phyloP scores from a whole-genome alignment of 352 stramenopile species.

The Phytophthora idaei region DNA sequence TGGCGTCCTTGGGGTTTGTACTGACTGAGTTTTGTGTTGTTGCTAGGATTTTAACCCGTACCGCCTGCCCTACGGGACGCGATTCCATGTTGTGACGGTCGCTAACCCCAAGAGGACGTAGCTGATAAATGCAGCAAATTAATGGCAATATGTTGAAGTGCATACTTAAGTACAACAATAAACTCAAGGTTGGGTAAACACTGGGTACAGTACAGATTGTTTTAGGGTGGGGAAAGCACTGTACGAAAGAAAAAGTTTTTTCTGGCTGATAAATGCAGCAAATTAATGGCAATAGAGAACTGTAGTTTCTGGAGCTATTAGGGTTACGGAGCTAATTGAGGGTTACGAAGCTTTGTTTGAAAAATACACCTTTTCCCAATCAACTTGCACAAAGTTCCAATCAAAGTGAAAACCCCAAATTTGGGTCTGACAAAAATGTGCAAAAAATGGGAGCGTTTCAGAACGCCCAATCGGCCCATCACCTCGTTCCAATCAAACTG shows the following conservation, averaged over 20 bases:
- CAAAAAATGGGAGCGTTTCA: neutral
- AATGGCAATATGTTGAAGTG: conserved; percentile 9
- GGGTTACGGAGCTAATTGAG: no score
- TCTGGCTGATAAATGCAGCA: conserved; percentile 18
- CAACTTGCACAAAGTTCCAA: neutral
- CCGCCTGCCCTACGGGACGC: conserved; percentile 71
- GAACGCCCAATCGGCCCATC: neutral
- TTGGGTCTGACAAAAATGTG: neutral
- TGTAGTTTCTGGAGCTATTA: no score
- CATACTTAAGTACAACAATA: neutral
- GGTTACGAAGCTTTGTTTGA: neutral
- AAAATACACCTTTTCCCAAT: neutral
- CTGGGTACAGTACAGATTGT: no score
- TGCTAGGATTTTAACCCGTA: conserved; percentile 85
- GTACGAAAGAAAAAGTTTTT: no score
- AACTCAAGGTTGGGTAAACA: neutral
- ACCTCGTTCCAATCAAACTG: neutral
- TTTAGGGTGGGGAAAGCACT: no score
- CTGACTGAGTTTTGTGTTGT: conserved; percentile 13
- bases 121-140: conserved; percentile 23
- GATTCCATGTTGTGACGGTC: conserved; percentile 83
- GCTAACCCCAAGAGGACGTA: conserved; percentile 76
- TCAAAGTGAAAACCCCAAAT: neutral
- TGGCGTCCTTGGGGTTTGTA: neutral
- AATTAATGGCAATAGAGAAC: conserved; percentile 7